These are phyloP conservation scores for Geotrichum reessii DNA, from an alignment of 1,139 yeast species.

Conservation along the genomic window DNA sequence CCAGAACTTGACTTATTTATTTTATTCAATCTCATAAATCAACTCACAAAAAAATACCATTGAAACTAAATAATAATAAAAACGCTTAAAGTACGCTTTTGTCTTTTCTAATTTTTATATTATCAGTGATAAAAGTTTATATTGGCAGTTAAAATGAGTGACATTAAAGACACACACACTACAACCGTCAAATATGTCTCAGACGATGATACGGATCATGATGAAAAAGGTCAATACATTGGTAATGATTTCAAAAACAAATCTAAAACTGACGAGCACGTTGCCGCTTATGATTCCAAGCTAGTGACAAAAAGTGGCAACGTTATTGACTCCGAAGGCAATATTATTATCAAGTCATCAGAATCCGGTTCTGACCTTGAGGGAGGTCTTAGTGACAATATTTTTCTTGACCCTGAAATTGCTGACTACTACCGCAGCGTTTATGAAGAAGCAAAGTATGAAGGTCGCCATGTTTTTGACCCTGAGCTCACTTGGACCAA, in stretches of 20 bases:
- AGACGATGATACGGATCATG: neutral
- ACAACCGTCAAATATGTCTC: neutral
- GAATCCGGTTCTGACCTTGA: constrained; percentile 21
- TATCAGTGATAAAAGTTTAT: neutral
- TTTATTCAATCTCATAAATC: no score
- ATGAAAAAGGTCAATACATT: neutral
- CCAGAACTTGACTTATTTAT: neutral
- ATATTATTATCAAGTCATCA: constrained; percentile 28
- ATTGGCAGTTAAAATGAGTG: neutral
- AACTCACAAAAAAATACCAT: no score
- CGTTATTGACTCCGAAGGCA: constrained; percentile 23
- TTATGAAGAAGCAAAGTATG: constrained; percentile 44
- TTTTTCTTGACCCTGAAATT: constrained; percentile 25
- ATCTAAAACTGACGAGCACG: neutral
- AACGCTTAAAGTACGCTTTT: no score
- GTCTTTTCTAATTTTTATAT: neutral
- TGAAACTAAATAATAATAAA: no score
- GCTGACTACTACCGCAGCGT: constrained; percentile 40
- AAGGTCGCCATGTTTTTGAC: constrained; percentile 43
- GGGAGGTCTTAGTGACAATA: constrained; percentile 1
- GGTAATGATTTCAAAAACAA: neutral
- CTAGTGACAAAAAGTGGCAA: constrained; percentile 22
- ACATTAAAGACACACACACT: neutral
- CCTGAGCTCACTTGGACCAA: constrained; percentile 44
- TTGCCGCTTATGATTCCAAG: constrained; percentile 13